Evolutionary conservation across 495 filamentous ascomycete genomes (phyloP), one percentile per base, ranked within the genome.

Genomic region (Talaromyces wortmannii): DNA sequence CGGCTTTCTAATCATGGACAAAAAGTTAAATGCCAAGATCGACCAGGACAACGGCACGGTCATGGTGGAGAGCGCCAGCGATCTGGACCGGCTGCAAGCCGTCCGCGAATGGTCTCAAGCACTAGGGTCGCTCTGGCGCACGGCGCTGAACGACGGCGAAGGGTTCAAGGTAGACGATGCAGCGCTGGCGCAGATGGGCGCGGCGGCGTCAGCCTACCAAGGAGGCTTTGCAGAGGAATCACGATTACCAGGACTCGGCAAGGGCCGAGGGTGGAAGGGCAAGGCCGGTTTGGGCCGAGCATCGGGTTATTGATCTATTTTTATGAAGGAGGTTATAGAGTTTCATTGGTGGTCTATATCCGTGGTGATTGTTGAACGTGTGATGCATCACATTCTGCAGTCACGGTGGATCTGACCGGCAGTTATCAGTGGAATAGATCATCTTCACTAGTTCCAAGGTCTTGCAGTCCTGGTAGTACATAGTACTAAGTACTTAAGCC

Each of bases 1-100:
- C 13, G 86, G 91, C 53, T 95, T 90, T 73, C 74, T 98, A 48
- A 97, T 98, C 59, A 81, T 97, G 47, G 91, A 95, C 65, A 83
- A 87, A 62, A 88, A 89, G 59, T 82, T 97, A 51, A 80, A 85
- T 33, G 94, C 88, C 57, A 88, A 87, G 67, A 94, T 98, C 67
- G 87, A 98, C 67, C 90, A 97, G 67, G 82, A 89, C 65, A 80
- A 78, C 52, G 90, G 92, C 18, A 90, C 84, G 0, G 84, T 98
- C 31, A 83, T 90, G 63, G 86, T 96, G 40, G 85, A 88, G 59
- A 88, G 83, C 32, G 73, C 77, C 48, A 83, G 77, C 48, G 92
- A 97, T 68, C 78, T 80, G 33, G 87, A 87, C 57, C 87, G 91
- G 53, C 75, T 88, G 51, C 72, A 78, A 49, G 85, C 91, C 16